Evolutionary conservation across 1,139 yeast species (phyloP).

Genomic region (Pneumocystis wakefieldiae): DNA sequence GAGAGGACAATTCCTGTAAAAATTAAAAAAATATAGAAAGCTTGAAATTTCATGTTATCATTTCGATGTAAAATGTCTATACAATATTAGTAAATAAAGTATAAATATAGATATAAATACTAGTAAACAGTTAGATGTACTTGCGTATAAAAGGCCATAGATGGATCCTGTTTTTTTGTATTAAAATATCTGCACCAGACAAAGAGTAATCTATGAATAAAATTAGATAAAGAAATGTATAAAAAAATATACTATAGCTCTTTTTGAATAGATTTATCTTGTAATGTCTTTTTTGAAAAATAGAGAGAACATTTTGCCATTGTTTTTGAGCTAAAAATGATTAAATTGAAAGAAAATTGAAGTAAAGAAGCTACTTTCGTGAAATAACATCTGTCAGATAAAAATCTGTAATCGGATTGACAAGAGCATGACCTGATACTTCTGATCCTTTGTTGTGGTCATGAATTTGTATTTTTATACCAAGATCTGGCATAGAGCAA

Average conservation of each 20-base stretch:
- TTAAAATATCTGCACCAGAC: too few species aligned
- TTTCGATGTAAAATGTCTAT: not conserved
- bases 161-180: too few species aligned
- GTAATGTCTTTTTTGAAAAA: slow-evolving; percentile 6
- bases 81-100: not conserved
- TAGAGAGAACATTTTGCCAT: slow-evolving; percentile 12
- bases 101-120: not conserved
- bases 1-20: not conserved
- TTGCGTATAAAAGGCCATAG: not conserved
- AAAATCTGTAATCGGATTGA: slow-evolving; percentile 50
- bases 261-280: not conserved
- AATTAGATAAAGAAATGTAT: not conserved
- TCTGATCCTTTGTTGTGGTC: slow-evolving; percentile 28
- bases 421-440: slow-evolving; percentile 36
- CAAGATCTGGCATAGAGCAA: slow-evolving; percentile 46
- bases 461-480: slow-evolving; percentile 35
- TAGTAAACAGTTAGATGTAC: not conserved
- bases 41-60: not conserved
- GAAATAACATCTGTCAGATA: slow-evolving; percentile 82
- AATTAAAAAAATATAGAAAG: not conserved
- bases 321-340: slow-evolving; percentile 17
- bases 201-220: not conserved
- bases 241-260: not conserved
- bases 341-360: slow-evolving; percentile 59
- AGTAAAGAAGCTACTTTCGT: slow-evolving; percentile 59